Evolutionary conservation across 768 basidiomycete species (phyloP).

Genomic region (Naganishia onofrii): DNA sequence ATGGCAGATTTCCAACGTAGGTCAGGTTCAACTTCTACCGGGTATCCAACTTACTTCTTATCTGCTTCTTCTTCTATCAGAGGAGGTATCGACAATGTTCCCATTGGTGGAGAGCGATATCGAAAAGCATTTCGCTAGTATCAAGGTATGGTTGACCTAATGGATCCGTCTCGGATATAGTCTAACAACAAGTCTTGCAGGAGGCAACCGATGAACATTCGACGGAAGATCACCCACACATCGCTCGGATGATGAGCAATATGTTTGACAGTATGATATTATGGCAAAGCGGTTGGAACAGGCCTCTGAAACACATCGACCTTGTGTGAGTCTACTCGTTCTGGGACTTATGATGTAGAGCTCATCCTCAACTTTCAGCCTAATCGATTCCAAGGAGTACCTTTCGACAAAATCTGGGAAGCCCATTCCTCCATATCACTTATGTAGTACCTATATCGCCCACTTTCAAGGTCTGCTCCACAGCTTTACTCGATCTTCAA

Average conservation of each 20-base stretch:
- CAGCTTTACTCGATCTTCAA: constrained; percentile 33
- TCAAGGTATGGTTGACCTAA: constrained; percentile 32
- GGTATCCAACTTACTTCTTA: not conserved
- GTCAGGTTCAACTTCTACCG: too few relatives aligned
- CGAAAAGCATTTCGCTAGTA: constrained; percentile 35
- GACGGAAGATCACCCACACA: not conserved
- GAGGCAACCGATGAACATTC: not conserved
- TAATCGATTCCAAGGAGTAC: not conserved
- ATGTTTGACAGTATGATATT: constrained; percentile 42
- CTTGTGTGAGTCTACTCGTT: constrained; percentile 21
- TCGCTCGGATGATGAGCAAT: constrained; percentile 35
- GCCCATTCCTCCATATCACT: not conserved
- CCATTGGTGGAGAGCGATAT: constrained; percentile 41
- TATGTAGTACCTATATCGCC: constrained; percentile 33
- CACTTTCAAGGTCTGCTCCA: constrained; percentile 45
- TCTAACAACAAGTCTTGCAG: not conserved
- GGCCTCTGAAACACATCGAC: constrained; percentile 43
- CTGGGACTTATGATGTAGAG: not conserved
- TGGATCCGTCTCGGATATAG: constrained; percentile 9
- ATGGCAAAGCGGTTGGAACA: constrained; percentile 46
- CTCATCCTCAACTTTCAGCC: not conserved
- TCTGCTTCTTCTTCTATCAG: constrained; percentile 24
- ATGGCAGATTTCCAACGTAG: constrained; percentile 16
- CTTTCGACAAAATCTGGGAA: constrained; percentile 37
- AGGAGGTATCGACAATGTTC: constrained; percentile 39